Evolutionary conservation across 164 flowering plant genomes (phyloP), one percentile per base, ranked within the genome.

Genomic region (Liquidambar formosana): DNA sequence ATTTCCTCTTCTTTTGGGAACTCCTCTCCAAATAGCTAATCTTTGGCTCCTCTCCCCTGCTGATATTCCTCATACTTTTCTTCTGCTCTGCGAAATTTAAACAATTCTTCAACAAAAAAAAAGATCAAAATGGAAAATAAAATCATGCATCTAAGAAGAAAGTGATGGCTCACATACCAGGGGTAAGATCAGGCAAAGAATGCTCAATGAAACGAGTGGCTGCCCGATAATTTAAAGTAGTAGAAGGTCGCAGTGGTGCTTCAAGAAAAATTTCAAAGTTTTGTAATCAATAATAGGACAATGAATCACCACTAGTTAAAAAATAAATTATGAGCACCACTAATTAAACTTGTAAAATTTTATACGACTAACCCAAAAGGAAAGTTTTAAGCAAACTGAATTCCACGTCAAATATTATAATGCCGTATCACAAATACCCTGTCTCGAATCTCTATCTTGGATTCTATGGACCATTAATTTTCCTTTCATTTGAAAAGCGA

Each of bases 151-250:
- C 57, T n/a, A 0, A 49, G 0, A 60, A 48, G 23, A 15, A 66
- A 73, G n/a, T 10, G 53, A 41, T 23, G 21, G 51, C 61, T 16
- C 11, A 64, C 67, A 44, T 72, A 93, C 99, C 99, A 48, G 82
- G 65, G 14, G 97, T 84, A 33, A 95, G 95, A 79, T 91, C 93
- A 63, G 99, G 97, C 74, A 95, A 79, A 23, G 98, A 90, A 80
- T 93, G 98, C 78, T 89, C 96, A 49, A 95, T 93, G 68, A 95
- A 91, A 58, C 99, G 93, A 22, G 93, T 83, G 28, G 99, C 99
- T 14, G 97, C 99, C 73, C 79, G 84, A 68, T 73, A 63, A 73
- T 95, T 95, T 53, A 95, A 77, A 49, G 80, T 84, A 41, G 95
- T 76, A 26, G 96, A 89, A 68, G 92, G 99, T 23, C 90, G 86